Percentiles rank a stretch among this genome's conserved stretches.
Evolutionary conservation across 352 stramenopile species (phyloP).

Genomic region (Phytopythium kandeliae): DNA sequence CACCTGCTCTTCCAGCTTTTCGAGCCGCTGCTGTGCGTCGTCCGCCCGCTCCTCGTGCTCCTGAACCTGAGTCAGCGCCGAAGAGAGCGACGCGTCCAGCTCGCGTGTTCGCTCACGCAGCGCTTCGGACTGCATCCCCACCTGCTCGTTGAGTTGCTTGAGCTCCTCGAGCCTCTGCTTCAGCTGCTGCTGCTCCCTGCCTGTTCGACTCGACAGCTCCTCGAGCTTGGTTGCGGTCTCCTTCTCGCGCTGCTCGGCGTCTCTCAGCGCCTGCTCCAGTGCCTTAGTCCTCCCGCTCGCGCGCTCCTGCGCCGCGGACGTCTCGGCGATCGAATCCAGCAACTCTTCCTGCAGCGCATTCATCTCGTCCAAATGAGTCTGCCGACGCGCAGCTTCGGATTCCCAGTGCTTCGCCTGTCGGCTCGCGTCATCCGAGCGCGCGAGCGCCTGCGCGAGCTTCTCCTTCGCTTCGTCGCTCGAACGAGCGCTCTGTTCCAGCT

Average conservation of each 20-base stretch:
- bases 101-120: not conserved
- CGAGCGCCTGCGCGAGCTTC: slow-evolving; percentile 7
- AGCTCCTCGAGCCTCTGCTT: slow-evolving; percentile 6
- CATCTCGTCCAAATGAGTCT: slow-evolving; percentile 47
- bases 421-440: slow-evolving; percentile 16
- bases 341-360: slow-evolving; percentile 67
- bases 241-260: slow-evolving; percentile 6
- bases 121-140: slow-evolving; percentile 7
- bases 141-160: slow-evolving; percentile 6
- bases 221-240: slow-evolving; percentile 7
- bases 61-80: not conserved
- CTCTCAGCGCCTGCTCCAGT: slow-evolving; percentile 20
- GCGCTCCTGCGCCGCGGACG: slow-evolving; percentile 24
- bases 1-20: not conserved
- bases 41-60: not conserved
- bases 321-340: slow-evolving; percentile 47
- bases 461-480: slow-evolving; percentile 10
- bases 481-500: not conserved
- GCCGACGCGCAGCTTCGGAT: slow-evolving; percentile 14
- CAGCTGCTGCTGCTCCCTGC: slow-evolving; percentile 7
- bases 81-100: not conserved
- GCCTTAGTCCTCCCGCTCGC: slow-evolving; percentile 17
- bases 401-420: slow-evolving; percentile 10
- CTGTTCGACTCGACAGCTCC: slow-evolving; percentile 10
- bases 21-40: not conserved